Conservation (phyloP, 768 basidiomycete genomes). For the Russula sp. region DNA sequence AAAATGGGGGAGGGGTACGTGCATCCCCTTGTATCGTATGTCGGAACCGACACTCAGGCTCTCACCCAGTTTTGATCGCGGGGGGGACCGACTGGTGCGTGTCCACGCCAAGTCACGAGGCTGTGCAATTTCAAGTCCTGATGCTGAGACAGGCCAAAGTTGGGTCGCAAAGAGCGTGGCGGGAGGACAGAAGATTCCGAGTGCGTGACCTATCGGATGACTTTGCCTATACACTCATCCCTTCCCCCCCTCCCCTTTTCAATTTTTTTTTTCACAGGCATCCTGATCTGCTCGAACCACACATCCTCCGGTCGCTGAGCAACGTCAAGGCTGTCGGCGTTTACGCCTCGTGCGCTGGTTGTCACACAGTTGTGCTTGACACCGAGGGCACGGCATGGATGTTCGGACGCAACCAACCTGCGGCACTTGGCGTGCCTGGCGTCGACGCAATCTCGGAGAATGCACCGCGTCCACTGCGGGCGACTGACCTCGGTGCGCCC, state of each 20-base stretch:
- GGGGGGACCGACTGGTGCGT: conserved; percentile 86
- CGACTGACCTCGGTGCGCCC: conserved; percentile 56
- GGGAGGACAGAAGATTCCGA: conserved; percentile 19
- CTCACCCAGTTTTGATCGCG: conserved; percentile 61
- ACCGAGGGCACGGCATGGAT: conserved; percentile 77
- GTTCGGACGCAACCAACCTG: conserved; percentile 76
- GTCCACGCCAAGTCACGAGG: conserved; percentile 17
- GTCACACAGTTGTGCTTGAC: conserved; percentile 72
- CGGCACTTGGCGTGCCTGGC: conserved; percentile 54
- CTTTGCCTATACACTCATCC: neutral
- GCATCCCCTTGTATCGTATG: conserved; percentile 8
- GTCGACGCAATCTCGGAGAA: conserved; percentile 58
- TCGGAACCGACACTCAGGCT: conserved; percentile 17
- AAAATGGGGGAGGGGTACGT: conserved; percentile 20
- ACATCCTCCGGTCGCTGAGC: conserved; percentile 81
- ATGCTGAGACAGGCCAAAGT: conserved; percentile 9
- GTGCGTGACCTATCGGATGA: conserved; percentile 2
- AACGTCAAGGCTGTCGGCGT: conserved; percentile 69
- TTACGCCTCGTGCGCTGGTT: conserved; percentile 68
- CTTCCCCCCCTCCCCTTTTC: neutral
- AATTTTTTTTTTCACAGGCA: conserved; percentile 31
- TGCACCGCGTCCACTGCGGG: conserved; percentile 53
- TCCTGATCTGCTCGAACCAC: conserved; percentile 80
- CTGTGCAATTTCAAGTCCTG: conserved; percentile 15
- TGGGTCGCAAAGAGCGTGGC: conserved; percentile 21